phyloP scores from a whole-genome alignment of 768 basidiomycete genomes.

The Hypsizygus marmoreus region DNA sequence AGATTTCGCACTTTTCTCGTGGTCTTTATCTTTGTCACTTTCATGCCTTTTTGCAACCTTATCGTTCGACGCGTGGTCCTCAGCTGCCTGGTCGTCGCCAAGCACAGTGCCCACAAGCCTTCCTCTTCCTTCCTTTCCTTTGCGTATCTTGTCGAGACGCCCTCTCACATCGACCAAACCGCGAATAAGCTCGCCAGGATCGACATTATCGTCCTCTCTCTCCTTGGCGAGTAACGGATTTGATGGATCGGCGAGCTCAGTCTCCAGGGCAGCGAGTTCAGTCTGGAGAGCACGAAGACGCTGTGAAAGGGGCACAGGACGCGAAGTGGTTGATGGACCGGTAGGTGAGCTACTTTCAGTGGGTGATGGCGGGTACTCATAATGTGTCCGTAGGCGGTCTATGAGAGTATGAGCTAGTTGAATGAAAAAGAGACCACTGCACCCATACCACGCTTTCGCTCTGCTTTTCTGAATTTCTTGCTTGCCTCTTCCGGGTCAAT shows the following conservation, averaged over 20 bases:
- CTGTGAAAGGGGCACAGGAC: slow-evolving; percentile 52
- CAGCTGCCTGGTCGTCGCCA: slow-evolving; percentile 28
- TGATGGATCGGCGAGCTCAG: slow-evolving; percentile 78
- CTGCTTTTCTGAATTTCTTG: slow-evolving; percentile 71
- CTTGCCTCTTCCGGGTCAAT: slow-evolving; percentile 69
- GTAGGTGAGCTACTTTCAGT: slow-evolving; percentile 47
- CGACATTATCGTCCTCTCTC: slow-evolving; percentile 58
- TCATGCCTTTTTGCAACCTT: slow-evolving; percentile 9
- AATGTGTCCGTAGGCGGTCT: slow-evolving; percentile 60
- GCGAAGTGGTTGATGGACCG: slow-evolving; percentile 31
- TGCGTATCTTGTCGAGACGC: slow-evolving; percentile 66
- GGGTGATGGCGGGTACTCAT: slow-evolving; percentile 70
- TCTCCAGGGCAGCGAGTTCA: slow-evolving; percentile 80
- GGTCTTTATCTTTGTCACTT: slow-evolving; percentile 3
- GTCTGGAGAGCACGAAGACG: slow-evolving; percentile 68
- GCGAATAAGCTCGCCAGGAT: slow-evolving; percentile 75
- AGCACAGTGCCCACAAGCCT: slow-evolving; percentile 63
- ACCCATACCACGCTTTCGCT: slow-evolving; percentile 61
- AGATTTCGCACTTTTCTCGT: slow-evolving; percentile 28
- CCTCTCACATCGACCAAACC: slow-evolving; percentile 76
- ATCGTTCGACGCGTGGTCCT: slow-evolving; percentile 15
- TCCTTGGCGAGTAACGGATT: slow-evolving; percentile 67
- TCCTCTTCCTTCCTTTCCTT: slow-evolving; percentile 65
- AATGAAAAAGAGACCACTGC: too few relatives aligned
- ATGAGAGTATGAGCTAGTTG: slow-evolving; percentile 1